Percentiles rank a stretch among this genome's conserved stretches.
Conservation (phyloP, 768 basidiomycete species). For the Trametes maxima region DNA sequence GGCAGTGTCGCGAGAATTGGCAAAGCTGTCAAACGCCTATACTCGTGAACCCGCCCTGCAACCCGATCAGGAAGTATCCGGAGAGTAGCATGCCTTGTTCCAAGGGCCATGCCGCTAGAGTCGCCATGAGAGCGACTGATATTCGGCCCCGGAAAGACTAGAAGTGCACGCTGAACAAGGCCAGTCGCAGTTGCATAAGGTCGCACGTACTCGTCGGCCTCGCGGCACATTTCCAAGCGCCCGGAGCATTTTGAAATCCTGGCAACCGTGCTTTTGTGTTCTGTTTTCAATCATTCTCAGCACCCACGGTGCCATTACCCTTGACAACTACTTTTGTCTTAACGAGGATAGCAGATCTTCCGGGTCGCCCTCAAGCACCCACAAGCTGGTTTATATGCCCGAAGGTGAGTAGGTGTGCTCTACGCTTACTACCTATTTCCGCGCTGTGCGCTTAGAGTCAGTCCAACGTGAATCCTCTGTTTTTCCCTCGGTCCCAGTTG, state of each 20-base stretch:
- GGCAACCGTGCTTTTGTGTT: slow-evolving; percentile 7
- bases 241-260: background rate
- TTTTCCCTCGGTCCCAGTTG: slow-evolving; percentile 6
- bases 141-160: background rate
- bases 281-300: background rate
- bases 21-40: too few relatives aligned
- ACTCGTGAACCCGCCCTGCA: too few relatives aligned
- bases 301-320: background rate
- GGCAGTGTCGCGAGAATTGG: too few relatives aligned
- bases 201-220: background rate
- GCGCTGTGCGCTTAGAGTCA: slow-evolving; percentile 13
- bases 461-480: background rate
- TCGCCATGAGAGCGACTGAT: background rate
- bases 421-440: background rate
- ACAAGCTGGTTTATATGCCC: background rate
- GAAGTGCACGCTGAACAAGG: slow-evolving; percentile 1
- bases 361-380: slow-evolving; percentile 1
- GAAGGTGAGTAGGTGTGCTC: background rate
- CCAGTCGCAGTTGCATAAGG: background rate
- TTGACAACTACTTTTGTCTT: slow-evolving; percentile 13
- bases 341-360: background rate
- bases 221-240: background rate
- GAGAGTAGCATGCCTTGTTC: too few relatives aligned
- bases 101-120: background rate
- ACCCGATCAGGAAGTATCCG: too few relatives aligned